Percentiles rank a stretch among this genome's conserved stretches.
phyloP scores from a whole-genome alignment of 768 basidiomycete genomes.

The Tricholoma terreum region DNA sequence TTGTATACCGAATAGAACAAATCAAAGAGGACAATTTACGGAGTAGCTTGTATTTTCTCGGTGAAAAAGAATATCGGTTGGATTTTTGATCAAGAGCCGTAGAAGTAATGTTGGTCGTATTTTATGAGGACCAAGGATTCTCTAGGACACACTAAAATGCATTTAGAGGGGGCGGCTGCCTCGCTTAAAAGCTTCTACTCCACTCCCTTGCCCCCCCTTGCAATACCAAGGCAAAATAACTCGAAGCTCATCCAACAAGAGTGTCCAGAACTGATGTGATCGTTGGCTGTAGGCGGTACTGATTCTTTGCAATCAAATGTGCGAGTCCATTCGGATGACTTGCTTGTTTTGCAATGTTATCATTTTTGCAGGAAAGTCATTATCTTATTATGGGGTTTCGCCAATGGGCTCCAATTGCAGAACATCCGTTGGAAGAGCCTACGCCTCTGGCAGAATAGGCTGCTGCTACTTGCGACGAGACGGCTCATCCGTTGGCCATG shows the following conservation, averaged over 20 bases:
- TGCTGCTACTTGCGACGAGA: too few species aligned
- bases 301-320: constrained; percentile 44
- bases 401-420: constrained; percentile 71
- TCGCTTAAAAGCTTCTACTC: constrained; percentile 78
- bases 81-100: too few species aligned
- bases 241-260: constrained; percentile 60
- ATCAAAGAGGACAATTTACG: not conserved
- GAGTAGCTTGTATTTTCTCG: constrained; percentile 3
- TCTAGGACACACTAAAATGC: constrained; percentile 66
- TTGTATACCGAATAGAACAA: not conserved
- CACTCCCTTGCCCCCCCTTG: too few species aligned
- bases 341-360: constrained; percentile 82
- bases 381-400: constrained; percentile 70
- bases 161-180: constrained; percentile 69
- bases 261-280: constrained; percentile 63
- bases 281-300: too few species aligned
- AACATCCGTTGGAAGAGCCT: constrained; percentile 71
- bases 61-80: not conserved
- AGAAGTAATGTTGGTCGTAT: too few species aligned
- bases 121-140: constrained; percentile 70
- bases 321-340: constrained; percentile 76
- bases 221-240: constrained; percentile 59
- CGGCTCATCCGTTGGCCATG: constrained; percentile 79
- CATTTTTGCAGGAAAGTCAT: constrained; percentile 71
- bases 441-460: constrained; percentile 56